Base-by-base conservation (phyloP, 352 stramenopile species). In the Phytophthora ramorum region DNA sequence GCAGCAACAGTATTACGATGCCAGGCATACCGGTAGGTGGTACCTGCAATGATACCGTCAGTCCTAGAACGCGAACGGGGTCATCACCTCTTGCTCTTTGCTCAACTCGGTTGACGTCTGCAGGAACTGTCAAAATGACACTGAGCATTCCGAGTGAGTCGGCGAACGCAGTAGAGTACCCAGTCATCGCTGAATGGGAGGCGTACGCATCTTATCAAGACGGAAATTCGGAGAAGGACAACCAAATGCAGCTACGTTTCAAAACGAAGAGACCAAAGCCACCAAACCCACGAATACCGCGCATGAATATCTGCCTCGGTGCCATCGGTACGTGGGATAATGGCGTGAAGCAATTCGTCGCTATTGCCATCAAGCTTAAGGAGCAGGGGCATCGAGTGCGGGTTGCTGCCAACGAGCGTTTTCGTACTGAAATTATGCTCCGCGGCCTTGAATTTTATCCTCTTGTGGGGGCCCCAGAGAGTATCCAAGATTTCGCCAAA, bases 331-430 rank as follows among this genome's bases (percentile, higher is more conserved):
- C 70, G 7, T 83, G 78, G 65, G 51, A 80, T n/a, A 81, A 86
- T 20, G 68, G 69, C 1, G 75, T 92, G 24, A 73, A 87, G 40
- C 76, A 83, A 14, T 90, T 86, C 49, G 71, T 85, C 10, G 76
- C 64, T 2, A 72, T 97, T 6, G 85, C 81, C 3, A 65, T 83
- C 20, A 65, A 79, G 32, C 70, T 97, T 2, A 69, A 80, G 48
- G 52, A 63, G 4, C 50, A 88, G n/a, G 90, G 90, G 0, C 91
- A 97, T 73, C 74, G 81, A 1, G 90, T 97, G 0, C 78, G 90
- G 6, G 69, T 97, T 38, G 90, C 87, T 3, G 83, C 86, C 2
- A 89, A 97, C 52, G 74, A 85, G 43, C 63, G 77, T 6, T 93
- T 92, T 71, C 63, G 88, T 4, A 28, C 66, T 2, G 77, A 81